Evolutionary conservation across 148 eudicot species (phyloP).

Genomic region (Heliamphora exappendiculata): DNA sequence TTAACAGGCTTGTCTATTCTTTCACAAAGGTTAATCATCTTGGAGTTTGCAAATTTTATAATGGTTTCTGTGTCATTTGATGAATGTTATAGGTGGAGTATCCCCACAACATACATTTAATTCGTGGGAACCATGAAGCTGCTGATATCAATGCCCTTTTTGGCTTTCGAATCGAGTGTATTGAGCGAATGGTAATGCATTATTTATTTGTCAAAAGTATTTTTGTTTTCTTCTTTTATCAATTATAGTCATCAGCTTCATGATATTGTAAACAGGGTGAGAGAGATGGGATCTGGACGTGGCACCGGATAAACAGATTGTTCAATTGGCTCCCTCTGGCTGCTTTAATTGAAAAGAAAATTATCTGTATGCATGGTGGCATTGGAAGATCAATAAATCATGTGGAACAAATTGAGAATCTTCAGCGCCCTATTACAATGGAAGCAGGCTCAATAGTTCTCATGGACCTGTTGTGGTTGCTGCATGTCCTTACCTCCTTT

Average conservation of each 20-base stretch:
- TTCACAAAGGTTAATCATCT: not conserved
- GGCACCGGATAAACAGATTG: conserved; percentile 93
- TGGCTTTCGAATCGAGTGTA: conserved; percentile 98
- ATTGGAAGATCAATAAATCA: conserved; percentile 97
- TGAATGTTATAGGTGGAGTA: conserved; percentile 62
- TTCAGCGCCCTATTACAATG: conserved; percentile 94
- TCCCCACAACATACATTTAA: conserved; percentile 77
- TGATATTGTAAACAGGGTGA: conserved; percentile 55
- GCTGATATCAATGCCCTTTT: conserved; percentile 99
- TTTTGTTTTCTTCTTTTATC: conserved; percentile 10
- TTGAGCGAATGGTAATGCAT: conserved; percentile 86
- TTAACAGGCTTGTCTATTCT: conserved; percentile 2
- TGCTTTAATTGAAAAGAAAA: conserved; percentile 96
- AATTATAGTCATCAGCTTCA: not conserved
- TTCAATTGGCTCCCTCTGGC: conserved; percentile 99
- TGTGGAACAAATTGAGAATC: conserved; percentile 84
- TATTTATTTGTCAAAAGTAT: not conserved
- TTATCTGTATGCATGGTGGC: conserved; percentile 98
- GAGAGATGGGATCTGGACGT: conserved; percentile 95
- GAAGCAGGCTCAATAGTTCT: conserved; percentile 95
- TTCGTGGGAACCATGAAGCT: conserved; percentile 99
- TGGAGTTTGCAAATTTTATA: not conserved
- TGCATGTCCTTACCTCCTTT: not conserved
- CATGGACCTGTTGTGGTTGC: conserved; percentile 91
- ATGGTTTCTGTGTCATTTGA: conserved; percentile 7